Base-by-base conservation (phyloP, 257 asterid genomes). In the Linderniella brevidens region DNA sequence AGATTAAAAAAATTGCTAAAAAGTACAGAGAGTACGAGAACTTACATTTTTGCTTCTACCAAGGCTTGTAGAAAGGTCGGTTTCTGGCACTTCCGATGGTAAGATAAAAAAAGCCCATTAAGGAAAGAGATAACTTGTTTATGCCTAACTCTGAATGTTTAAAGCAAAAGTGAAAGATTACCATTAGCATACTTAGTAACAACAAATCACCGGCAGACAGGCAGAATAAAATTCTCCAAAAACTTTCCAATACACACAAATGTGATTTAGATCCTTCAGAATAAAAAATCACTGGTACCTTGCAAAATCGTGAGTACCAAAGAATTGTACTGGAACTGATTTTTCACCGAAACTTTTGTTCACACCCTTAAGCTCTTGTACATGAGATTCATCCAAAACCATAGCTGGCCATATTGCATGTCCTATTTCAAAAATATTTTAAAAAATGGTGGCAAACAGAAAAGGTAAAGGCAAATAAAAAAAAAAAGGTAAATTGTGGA, bases 321-420 rank as follows among this genome's bases (percentile, higher is more conserved):
- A 90, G 76, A 90, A 90, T 58, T 90, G 99, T 60, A 90, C 99
- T 43, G 76, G 68, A 67, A 77, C 85, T 41, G 87, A 76, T 60
- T 85, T 79, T 60, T 75, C 96, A 57, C 94, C 94, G 6, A 76
- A 70, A 41, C 45, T 61, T 67, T 72, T 85, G 64, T 63, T 79
- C 56, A 90, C 68, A 50, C 93, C 96, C 64, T 69, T 81, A 50
- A 58, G 78, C 58, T 68, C 74, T 59, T 73, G 70, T 49, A 69
- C 74, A 48, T 64, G 76, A 68, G 94, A 82, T 72, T 81, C 93
- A 66, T 86, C 88, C 74, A 79, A 59, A 59, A 90, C 77, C 50
- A 86, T 55, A 54, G 99, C 94, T 36, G 99, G 99, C 99, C 99
- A 90, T 65, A 75, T 68, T 64, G 99, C 96, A 74, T 90, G 86